Base-by-base conservation (phyloP, 306 rosid species). In the Corylus heterophylla region DNA sequence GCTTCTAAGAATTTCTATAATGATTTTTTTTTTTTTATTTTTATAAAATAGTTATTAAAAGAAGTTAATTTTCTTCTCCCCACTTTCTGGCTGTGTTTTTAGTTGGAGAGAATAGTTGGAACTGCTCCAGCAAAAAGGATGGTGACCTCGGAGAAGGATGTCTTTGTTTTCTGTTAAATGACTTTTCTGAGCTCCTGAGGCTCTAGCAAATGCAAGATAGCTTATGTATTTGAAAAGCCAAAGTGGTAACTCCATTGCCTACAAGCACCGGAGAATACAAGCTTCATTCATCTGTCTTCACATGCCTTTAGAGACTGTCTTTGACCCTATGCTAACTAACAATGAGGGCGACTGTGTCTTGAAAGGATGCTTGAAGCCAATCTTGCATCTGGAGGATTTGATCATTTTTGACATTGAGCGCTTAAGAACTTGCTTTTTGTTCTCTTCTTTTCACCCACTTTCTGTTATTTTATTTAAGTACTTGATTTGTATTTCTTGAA, bases 41-140 rank as follows among this genome's bases (percentile, higher is more conserved):
- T 31, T 66, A 6, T 44, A 18, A 12, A 4, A 17, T 12, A 47
- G 74, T 71, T 16, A 51, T 12, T 22, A 4, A 35, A 29, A 20
- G 14, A 22, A 12, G 10, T 44, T 48, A 11, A 31, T 13, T 71
- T 25, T 37, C 2, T 47, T 20, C 13, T 18, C 3, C 37, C 14
- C 3, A 3, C 37, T 71, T 7, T 54, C 45, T 62, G 69, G 8
- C 29, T 18, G 14, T 12, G 17, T 58, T 63, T 63, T 55, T n/a
- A 88, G 92, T 74, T 86, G 83, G 89, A 88, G 85, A 88, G 92
- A 84, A 81, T 88, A 56, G 88, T 88, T 71, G 89, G 92, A 88
- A 83, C 74, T 52, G 75, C 76, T 45, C 27, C 87, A 37, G 85
- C 92, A 17, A 88, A 84, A 79, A 83, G 83, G 75, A 86, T 86